Evolutionary conservation across 768 basidiomycete species (phyloP).

Genomic region (Trametes sanguinea): DNA sequence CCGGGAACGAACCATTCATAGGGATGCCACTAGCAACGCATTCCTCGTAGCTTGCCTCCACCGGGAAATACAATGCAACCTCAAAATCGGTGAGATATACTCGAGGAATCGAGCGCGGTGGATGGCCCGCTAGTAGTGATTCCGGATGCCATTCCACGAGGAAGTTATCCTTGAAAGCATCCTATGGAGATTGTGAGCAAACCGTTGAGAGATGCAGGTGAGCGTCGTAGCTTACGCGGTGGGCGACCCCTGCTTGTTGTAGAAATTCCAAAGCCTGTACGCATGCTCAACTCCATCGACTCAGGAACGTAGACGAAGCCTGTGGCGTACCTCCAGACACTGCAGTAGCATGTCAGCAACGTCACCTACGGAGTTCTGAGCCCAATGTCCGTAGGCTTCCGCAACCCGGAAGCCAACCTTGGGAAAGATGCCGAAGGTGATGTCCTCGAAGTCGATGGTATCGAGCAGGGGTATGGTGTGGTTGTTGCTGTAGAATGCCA

Average conservation of each 20-base stretch:
- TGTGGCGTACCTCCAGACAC: slow-evolving; percentile 29
- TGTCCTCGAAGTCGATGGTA: slow-evolving; percentile 32
- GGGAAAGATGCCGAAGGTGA: slow-evolving; percentile 34
- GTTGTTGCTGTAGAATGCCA: slow-evolving; percentile 26
- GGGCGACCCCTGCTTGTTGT: neutral
- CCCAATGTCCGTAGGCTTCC: slow-evolving; percentile 26
- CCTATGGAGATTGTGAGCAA: slow-evolving; percentile 21
- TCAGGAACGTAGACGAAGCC: neutral
- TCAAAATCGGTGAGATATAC: slow-evolving; percentile 39
- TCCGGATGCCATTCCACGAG: slow-evolving; percentile 37
- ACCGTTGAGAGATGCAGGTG: neutral
- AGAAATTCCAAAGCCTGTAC: neutral
- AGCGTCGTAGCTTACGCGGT: neutral
- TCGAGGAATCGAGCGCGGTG: slow-evolving; percentile 28
- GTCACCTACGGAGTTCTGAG: slow-evolving; percentile 35
- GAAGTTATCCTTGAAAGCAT: slow-evolving; percentile 37
- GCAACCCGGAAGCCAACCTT: slow-evolving; percentile 20
- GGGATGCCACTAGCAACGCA: neutral
- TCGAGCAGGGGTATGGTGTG: slow-evolving; percentile 33
- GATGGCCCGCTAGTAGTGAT: slow-evolving; percentile 22
- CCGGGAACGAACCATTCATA: neutral
- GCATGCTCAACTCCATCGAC: neutral
- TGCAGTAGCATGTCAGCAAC: slow-evolving; percentile 36
- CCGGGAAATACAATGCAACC: slow-evolving; percentile 32
- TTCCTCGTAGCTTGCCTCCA: slow-evolving; percentile 20